A percentile compares a stretch with the other conserved stretches of the same genome.
Evolutionary conservation across 1,284 basidiomycete genomes (phyloP).

Genomic region (Xerocomus nothofagi): DNA sequence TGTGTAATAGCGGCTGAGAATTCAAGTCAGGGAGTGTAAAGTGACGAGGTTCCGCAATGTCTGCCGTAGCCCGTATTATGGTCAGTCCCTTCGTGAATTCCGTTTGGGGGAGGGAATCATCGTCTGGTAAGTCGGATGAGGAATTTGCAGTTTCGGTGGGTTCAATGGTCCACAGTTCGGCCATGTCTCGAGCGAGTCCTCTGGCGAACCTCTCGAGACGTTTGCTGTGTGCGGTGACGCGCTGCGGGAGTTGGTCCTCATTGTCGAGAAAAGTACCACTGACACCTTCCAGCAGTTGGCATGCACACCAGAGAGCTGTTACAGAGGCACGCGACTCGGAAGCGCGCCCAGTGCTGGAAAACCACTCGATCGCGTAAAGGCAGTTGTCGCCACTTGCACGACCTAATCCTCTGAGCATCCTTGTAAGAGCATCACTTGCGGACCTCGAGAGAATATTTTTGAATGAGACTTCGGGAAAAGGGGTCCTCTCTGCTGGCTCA

Average conservation of each 20-base stretch:
- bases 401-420: conserved; percentile 76
- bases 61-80: conserved; percentile 38
- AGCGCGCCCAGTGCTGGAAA: conserved; percentile 58
- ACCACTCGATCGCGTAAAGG: conserved; percentile 81
- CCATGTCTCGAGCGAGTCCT: conserved; percentile 59
- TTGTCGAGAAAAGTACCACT: conserved; percentile 44
- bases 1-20: conserved; percentile 55
- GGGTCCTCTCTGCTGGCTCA: conserved; percentile 36
- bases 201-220: conserved; percentile 66
- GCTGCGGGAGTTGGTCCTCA: conserved; percentile 24
- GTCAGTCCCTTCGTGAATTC: conserved; percentile 51
- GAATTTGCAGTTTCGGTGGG: conserved; percentile 18
- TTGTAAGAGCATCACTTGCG: conserved; percentile 55
- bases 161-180: conserved; percentile 67
- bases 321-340: conserved; percentile 50
- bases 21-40: conserved; percentile 30
- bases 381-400: conserved; percentile 66
- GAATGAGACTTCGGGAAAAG: conserved; percentile 63
- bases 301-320: conserved; percentile 83
- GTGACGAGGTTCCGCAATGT: conserved; percentile 45
- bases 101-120: conserved; percentile 34
- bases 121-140: conserved; percentile 20
- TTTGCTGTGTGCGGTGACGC: conserved; percentile 40
- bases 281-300: conserved; percentile 72
- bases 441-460: conserved; percentile 59